Conservation (phyloP, 148 eudicot genomes). For the Suaeda aralocaspica region DNA sequence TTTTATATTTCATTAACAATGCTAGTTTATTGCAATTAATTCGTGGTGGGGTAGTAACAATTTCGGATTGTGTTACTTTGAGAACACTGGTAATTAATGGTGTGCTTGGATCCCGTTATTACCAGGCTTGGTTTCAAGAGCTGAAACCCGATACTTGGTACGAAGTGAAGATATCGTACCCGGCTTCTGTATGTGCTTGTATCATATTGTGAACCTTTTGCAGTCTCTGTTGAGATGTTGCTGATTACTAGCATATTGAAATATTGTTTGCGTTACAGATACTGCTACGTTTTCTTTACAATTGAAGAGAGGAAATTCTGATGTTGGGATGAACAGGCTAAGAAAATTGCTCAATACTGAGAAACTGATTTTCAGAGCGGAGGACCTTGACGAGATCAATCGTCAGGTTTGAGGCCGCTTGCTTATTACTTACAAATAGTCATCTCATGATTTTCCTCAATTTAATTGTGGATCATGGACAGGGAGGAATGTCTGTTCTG, state of each 20-base stretch:
- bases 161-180: constrained; percentile 99
- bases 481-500: constrained; percentile 57
- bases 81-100: too few relatives aligned
- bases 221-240: constrained; percentile 6
- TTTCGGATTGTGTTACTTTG: too few relatives aligned
- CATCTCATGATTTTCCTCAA: constrained; percentile 10
- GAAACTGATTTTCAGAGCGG: constrained; percentile 73
- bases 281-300: constrained; percentile 65
- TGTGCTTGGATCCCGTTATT: constrained; percentile 50
- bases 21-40: too few relatives aligned
- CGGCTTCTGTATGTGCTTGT: constrained; percentile 74
- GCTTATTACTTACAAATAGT: constrained; percentile 3
- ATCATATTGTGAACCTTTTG: neutral
- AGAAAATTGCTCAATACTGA: constrained; percentile 82
- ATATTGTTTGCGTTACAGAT: constrained; percentile 40
- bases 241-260: constrained; percentile 9
- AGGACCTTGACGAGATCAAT: constrained; percentile 30
- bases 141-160: constrained; percentile 64
- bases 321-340: constrained; percentile 38
- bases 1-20: too few relatives aligned
- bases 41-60: too few relatives aligned
- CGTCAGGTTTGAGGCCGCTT: constrained; percentile 48
- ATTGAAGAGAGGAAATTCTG: constrained; percentile 46
- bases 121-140: constrained; percentile 61
- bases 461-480: constrained; percentile 7